Percentiles rank a stretch among this genome's conserved stretches.
Evolutionary conservation across 331 rosid species (phyloP).

Genomic region (Rosa hybrid): DNA sequence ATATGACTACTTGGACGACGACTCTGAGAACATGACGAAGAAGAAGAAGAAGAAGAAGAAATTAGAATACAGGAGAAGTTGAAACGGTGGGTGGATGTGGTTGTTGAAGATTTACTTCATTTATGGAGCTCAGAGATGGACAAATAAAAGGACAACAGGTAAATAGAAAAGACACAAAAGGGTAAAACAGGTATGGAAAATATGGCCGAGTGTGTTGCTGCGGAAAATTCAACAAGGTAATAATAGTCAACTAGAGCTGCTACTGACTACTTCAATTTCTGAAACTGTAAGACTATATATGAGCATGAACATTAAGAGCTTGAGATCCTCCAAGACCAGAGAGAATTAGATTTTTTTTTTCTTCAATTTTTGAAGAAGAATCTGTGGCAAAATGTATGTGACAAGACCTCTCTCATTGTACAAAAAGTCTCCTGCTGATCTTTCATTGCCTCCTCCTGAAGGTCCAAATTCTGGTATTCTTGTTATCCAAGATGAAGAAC

Average conservation of each 20-base stretch:
- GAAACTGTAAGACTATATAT: neutral
- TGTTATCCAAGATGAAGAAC: slow-evolving; percentile 52
- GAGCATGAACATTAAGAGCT: neutral
- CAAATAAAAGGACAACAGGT: too few species aligned
- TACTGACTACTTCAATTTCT: neutral
- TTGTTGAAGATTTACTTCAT: too few species aligned
- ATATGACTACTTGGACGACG: too few species aligned
- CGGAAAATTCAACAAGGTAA: neutral
- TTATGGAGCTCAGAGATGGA: too few species aligned
- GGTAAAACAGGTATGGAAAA: too few species aligned
- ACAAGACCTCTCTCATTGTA: slow-evolving; percentile 59
- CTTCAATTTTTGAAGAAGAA: neutral
- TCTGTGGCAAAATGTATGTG: slow-evolving; percentile 50
- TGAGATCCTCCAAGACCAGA: neutral
- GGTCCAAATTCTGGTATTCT: slow-evolving; percentile 62
- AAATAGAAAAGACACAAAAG: too few species aligned
- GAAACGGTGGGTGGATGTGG: too few species aligned
- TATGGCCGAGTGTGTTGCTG: too few species aligned
- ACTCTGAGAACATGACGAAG: too few species aligned
- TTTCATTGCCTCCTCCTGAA: slow-evolving; percentile 49
- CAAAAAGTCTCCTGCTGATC: slow-evolving; percentile 37
- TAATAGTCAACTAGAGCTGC: neutral
- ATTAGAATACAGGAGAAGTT: too few species aligned
- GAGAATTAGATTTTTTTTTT: neutral
- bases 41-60: too few species aligned